Base-by-base conservation (phyloP, 164 flowering plant genomes). In the Umbilicus rupestris region DNA sequence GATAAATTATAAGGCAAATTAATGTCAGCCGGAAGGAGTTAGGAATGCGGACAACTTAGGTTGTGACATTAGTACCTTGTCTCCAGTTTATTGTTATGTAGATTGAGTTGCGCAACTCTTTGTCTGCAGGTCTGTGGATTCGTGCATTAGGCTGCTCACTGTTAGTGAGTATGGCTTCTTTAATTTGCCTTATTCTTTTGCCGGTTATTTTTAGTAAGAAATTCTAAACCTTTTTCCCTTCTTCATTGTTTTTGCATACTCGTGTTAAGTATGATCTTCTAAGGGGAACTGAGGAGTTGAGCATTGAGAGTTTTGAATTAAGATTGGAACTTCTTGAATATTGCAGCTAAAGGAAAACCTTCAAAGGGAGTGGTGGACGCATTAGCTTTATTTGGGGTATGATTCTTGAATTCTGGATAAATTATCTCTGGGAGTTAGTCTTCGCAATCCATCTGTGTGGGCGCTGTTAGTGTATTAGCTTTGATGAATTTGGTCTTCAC, bases 121-220 rank as follows among this genome's bases (percentile, higher is more conserved):
- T 62, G 49, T 31, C 45, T 29, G 2, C 69, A 94, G 99, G 87
- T 44, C 86, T 95, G 44, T 95, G 99, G 99, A 33, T 84, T 39
- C 71, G 77, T 69, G 96, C 99, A 22, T 74, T 95, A 96, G 97
- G 94, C 29, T 95, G 99, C 77, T 95, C 99, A 16, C 79, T 95
- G 49, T 81, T 95, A 87, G 97, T 95, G 75, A 92, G 99, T 87
- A 77, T 92, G 90, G 97, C 96, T 73, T 95, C 97, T 15, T 88
- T 95, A 63, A 75, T 95, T 73, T 95, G 97, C 81, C 76, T 95
- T 71, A 84, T 87, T 69, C 63, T 90, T 65, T 76, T 95, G 83
- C 97, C 99, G 33, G 65, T 90, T 41, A 81, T 95, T 45, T 86
- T 88, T 45, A 70, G 99, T 92, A 75, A 92, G 96, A 82, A 30